phyloP scores from a whole-genome alignment of 2,329 filamentous ascomycete species.

The Xylariaceae sp. region DNA sequence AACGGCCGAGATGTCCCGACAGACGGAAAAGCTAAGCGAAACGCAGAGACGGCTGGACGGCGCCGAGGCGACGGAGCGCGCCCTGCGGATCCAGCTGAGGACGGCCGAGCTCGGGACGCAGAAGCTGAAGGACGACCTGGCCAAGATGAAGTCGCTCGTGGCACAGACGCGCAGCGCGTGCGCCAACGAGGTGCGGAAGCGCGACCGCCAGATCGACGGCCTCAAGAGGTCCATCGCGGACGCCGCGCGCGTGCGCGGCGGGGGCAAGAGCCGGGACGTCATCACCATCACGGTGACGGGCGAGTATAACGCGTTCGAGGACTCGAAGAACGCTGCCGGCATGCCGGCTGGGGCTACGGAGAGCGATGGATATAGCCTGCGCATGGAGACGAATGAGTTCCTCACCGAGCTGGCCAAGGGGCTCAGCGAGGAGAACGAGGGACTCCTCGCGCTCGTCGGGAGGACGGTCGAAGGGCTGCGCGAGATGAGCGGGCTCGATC shows the following conservation, averaged over 20 bases:
- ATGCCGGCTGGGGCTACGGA: slow-evolving; percentile 30
- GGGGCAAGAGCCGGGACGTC: slow-evolving; percentile 48
- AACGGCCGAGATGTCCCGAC: slow-evolving; percentile 59
- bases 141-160: slow-evolving; percentile 70
- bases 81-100: slow-evolving; percentile 63
- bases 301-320: slow-evolving; percentile 51
- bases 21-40: slow-evolving; percentile 50
- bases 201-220: slow-evolving; percentile 81
- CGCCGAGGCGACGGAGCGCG: slow-evolving; percentile 64
- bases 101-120: slow-evolving; percentile 69
- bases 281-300: slow-evolving; percentile 54
- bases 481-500: slow-evolving; percentile 58
- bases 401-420: slow-evolving; percentile 77
- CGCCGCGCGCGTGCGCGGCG: slow-evolving; percentile 56
- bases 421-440: slow-evolving; percentile 88
- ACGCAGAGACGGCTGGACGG: slow-evolving; percentile 51
- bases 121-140: slow-evolving; percentile 77
- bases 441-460: slow-evolving; percentile 65
- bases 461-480: slow-evolving; percentile 67
- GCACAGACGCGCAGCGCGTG: slow-evolving; percentile 81
- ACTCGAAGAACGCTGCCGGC: slow-evolving; percentile 23
- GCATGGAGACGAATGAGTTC: slow-evolving; percentile 86
- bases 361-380: slow-evolving; percentile 62
- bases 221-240: slow-evolving; percentile 83
- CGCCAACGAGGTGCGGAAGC: slow-evolving; percentile 83